Percentiles rank a stretch among this genome's conserved stretches.
These are phyloP conservation scores for Backusella sp. DNA, from an alignment of 192 early-diverging fungal genomes.

Conservation along the genomic window DNA sequence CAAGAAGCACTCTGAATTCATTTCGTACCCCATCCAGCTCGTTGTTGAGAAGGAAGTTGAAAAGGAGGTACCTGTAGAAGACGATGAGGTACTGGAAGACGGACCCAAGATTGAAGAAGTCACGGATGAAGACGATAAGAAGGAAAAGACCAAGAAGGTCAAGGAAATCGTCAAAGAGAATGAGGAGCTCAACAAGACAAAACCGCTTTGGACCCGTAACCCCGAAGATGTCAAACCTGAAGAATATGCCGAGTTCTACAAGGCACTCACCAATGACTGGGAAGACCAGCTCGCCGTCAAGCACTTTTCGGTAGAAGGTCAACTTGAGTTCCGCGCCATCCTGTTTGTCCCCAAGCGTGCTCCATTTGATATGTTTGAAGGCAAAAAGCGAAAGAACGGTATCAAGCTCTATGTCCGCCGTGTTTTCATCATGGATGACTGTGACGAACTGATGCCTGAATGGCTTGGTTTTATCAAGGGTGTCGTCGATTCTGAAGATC, in stretches of 20 bases:
- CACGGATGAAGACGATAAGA: slow-evolving; percentile 72
- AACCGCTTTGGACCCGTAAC: slow-evolving; percentile 99
- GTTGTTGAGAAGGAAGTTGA: slow-evolving; percentile 94
- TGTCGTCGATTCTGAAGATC: slow-evolving; percentile 99
- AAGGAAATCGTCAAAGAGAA: slow-evolving; percentile 79
- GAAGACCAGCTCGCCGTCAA: slow-evolving; percentile 97
- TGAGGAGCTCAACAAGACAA: slow-evolving; percentile 98
- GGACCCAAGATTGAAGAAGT: slow-evolving; percentile 79
- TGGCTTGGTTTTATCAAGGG: slow-evolving; percentile 99
- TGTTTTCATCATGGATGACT: slow-evolving; percentile 99
- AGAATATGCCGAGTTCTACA: slow-evolving; percentile 98
- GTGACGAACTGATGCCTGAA: slow-evolving; percentile 98
- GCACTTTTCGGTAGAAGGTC: slow-evolving; percentile 99
- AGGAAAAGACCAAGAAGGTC: slow-evolving; percentile 77
- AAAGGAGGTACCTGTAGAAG: slow-evolving; percentile 85
- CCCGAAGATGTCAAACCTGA: slow-evolving; percentile 95
- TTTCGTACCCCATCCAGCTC: slow-evolving; percentile 97
- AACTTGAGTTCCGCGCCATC: slow-evolving; percentile 99
- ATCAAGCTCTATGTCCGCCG: slow-evolving; percentile 99
- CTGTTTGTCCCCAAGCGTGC: slow-evolving; percentile 96
- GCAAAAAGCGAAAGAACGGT: slow-evolving; percentile 99
- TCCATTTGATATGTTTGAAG: slow-evolving; percentile 98
- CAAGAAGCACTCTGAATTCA: slow-evolving; percentile 99
- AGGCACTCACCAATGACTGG: slow-evolving; percentile 98
- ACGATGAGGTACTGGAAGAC: slow-evolving; percentile 74